Base-by-base conservation (phyloP, 2,329 filamentous ascomycete genomes). In the Cordyceps sp. region DNA sequence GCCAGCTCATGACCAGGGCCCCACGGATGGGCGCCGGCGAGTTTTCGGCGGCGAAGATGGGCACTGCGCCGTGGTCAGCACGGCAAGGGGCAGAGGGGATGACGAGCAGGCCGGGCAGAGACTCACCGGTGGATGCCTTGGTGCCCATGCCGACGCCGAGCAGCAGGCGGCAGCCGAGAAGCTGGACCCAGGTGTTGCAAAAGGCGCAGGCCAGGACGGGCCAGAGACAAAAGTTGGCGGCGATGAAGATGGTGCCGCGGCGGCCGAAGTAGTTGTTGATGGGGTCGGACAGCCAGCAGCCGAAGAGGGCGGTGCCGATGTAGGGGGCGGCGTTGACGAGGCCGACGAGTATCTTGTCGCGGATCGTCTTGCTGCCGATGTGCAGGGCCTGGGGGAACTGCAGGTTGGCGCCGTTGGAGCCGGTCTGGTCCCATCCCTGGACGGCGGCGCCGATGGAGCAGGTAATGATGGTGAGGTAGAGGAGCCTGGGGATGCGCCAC, bases 1-100 rank as follows among this genome's bases (percentile, higher is more conserved):
- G 57, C 80, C 81, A 88, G 39, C 74, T 75, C 80, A 88, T 88
- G 39, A 86, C 79, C 14, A 90, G 61, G 7, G 77, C 79, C 39
- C 79, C 78, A 47, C 79, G 70, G 33, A 84, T 75, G 2, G 62
- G 51, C 2, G 78, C 73, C 0, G 79, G 79, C 0, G 74, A 69
- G 35, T 72, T 80, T 50, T 86, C 80, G 3, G 80, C 79, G 0
- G 78, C 74, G 43, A 81, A 86, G 19, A 86, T 74, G 0, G 81
- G 80, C 2, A 83, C 77, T 30, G 27, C 10, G 13, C n/a, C n/a
- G n/a, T n/a, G n/a, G n/a, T n/a, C n/a, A n/a, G n/a, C n/a, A n/a
- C n/a, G n/a, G n/a, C 12, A 29, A 19, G 4, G 15, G 13, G 13
- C n/a, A 16, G 16, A 12, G 21, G 12, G 21, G 21, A 23, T n/a